phyloP scores from a whole-genome alignment of 176 grass and related monocot species.

The Elymus sibiricus region DNA sequence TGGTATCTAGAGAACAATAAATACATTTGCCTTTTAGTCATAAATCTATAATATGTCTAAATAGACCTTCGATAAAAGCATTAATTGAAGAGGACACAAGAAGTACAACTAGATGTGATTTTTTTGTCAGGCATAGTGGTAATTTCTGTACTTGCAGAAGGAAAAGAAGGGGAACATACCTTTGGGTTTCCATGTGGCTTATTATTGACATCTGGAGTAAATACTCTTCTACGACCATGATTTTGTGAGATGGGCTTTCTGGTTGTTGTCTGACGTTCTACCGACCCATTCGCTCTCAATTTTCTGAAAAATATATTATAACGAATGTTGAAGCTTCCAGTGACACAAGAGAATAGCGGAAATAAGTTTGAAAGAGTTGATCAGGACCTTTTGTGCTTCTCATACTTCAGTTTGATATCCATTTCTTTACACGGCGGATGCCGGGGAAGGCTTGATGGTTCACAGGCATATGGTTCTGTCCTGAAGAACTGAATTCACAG shows the following conservation, averaged over 20 bases:
- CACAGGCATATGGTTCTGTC: slow-evolving; percentile 85
- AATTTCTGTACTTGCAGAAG: background rate
- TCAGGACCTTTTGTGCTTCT: slow-evolving; percentile 65
- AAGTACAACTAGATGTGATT: background rate
- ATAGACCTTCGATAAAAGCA: background rate
- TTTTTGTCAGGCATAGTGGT: background rate
- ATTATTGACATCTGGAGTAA: slow-evolving; percentile 57
- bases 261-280: slow-evolving; percentile 41
- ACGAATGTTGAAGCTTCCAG: background rate
- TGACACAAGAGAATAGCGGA: background rate
- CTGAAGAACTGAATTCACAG: slow-evolving; percentile 80
- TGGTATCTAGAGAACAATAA: slow-evolving; percentile 51
- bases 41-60: background rate
- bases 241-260: slow-evolving; percentile 39
- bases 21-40: background rate
- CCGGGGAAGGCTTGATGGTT: slow-evolving; percentile 74
- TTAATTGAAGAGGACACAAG: background rate
- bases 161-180: slow-evolving; percentile 40
- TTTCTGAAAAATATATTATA: slow-evolving; percentile 49
- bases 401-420: slow-evolving; percentile 62
- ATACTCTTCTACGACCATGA: slow-evolving; percentile 57
- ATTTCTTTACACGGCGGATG: slow-evolving; percentile 96
- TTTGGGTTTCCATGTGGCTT: slow-evolving; percentile 30
- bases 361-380: slow-evolving; percentile 8
- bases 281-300: slow-evolving; percentile 46